These are phyloP conservation scores for Blastobotrys ciferrii DNA, from an alignment of 1,139 yeast species.

Conservation along the genomic window DNA sequence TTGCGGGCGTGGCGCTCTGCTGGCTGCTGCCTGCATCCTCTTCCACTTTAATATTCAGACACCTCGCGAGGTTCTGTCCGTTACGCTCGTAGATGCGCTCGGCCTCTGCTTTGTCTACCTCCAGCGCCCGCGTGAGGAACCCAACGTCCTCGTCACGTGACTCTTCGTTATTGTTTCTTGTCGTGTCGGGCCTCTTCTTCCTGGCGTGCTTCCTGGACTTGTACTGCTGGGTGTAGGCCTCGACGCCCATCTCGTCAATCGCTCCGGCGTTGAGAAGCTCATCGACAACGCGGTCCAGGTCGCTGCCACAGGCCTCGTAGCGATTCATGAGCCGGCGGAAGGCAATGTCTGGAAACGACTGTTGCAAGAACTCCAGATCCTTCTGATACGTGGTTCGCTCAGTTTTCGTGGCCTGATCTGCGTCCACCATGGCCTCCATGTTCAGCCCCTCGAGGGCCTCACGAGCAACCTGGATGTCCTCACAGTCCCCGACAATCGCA, in stretches of 20 bases:
- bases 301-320: slow-evolving; percentile 22
- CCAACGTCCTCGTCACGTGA: slow-evolving; percentile 14
- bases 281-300: slow-evolving; percentile 28
- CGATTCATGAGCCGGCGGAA: slow-evolving; percentile 18
- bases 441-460: slow-evolving; percentile 14
- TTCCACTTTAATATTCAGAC: slow-evolving; percentile 1
- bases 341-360: slow-evolving; percentile 29
- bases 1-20: neutral
- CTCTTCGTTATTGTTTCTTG: neutral
- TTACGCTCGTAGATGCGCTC: neutral
- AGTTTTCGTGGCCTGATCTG: neutral
- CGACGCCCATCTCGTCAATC: slow-evolving; percentile 20
- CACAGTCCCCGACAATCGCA: slow-evolving; percentile 15
- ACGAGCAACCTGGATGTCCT: slow-evolving; percentile 6
- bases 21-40: neutral
- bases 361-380: slow-evolving; percentile 20
- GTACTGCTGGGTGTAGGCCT: slow-evolving; percentile 9
- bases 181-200: neutral
- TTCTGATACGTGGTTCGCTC: slow-evolving; percentile 2
- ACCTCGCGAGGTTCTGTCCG: slow-evolving; percentile 15
- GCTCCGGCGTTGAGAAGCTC: slow-evolving; percentile 26
- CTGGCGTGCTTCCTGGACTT: slow-evolving; percentile 7
- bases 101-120: slow-evolving; percentile 1
- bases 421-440: slow-evolving; percentile 15
- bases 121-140: slow-evolving; percentile 10